Evolutionary conservation across 1,284 basidiomycete species (phyloP).

Genomic region (Wolfiporia cocos): DNA sequence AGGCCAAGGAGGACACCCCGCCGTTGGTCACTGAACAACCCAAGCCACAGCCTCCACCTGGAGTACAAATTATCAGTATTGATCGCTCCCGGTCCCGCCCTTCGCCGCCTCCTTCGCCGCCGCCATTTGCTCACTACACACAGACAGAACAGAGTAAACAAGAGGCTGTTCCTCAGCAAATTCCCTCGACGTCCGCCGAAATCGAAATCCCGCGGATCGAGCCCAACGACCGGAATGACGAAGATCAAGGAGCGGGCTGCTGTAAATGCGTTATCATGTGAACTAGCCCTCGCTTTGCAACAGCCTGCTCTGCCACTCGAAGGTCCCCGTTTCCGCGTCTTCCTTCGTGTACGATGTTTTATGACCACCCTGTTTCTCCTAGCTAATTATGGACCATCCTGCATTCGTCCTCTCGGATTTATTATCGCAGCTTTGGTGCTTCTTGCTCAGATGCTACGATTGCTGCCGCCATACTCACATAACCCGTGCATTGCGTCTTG

Average conservation of each 20-base stretch:
- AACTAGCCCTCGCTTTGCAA: no score
- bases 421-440: no score
- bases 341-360: constrained; percentile 6
- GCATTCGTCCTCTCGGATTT: no score
- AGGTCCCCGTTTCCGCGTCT: no score
- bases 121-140: constrained; percentile 56
- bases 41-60: constrained; percentile 17
- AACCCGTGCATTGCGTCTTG: no score
- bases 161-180: no score
- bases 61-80: constrained; percentile 1
- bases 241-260: constrained; percentile 25
- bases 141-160: constrained; percentile 8
- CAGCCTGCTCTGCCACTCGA: no score
- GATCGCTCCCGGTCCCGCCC: constrained; percentile 13
- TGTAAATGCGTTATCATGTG: constrained; percentile 36
- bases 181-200: no score
- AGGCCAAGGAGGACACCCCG: constrained; percentile 17
- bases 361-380: no score
- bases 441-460: constrained; percentile 1
- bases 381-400: no score
- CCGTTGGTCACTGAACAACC: constrained; percentile 26
- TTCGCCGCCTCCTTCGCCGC: constrained; percentile 39
- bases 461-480: not conserved
- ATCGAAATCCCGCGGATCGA: no score
- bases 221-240: no score